phyloP scores from a whole-genome alignment of 2,329 filamentous ascomycete genomes.

The Nemania sp. region DNA sequence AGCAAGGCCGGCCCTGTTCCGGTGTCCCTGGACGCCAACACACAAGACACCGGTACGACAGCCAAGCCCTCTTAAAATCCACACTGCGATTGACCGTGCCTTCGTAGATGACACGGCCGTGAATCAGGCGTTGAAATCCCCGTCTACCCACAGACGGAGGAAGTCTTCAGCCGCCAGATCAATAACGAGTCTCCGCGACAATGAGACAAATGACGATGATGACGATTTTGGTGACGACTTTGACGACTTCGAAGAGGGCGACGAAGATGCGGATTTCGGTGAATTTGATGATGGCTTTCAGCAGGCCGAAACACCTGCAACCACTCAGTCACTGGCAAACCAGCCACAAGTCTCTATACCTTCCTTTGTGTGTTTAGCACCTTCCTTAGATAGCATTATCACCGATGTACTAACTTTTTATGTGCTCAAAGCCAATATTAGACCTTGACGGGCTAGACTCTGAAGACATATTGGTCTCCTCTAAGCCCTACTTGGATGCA shows the following conservation, averaged over 20 bases:
- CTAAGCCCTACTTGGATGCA: conserved; percentile 74
- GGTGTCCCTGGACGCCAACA: conserved; percentile 46
- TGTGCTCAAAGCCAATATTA: conserved; percentile 68
- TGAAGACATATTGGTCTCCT: conserved; percentile 70
- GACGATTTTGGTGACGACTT: conserved; percentile 70
- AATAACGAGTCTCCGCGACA: conserved; percentile 45
- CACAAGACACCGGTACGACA: conserved; percentile 53
- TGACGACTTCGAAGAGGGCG: conserved; percentile 72
- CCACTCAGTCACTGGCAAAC: conserved; percentile 49
- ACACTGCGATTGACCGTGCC: conserved; percentile 54
- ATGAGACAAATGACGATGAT: conserved; percentile 50
- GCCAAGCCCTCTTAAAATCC: conserved; percentile 53
- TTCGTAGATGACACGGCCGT: conserved; percentile 51
- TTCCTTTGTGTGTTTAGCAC: conserved; percentile 59
- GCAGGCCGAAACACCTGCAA: conserved; percentile 58
- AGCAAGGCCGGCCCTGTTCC: conserved; percentile 48
- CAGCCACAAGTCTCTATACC: conserved; percentile 54
- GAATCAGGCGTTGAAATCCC: conserved; percentile 47
- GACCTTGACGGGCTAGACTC: conserved; percentile 73
- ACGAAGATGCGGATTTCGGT: conserved; percentile 68
- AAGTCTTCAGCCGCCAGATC: conserved; percentile 49
- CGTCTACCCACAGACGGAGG: conserved; percentile 46
- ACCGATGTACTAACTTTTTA: conserved; percentile 47
- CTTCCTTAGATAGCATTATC: conserved; percentile 48
- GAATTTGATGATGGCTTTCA: conserved; percentile 82